A percentile compares a stretch with the other conserved stretches of the same genome.
phyloP scores from a whole-genome alignment of 257 asterid species.

The Paulownia fortunei region DNA sequence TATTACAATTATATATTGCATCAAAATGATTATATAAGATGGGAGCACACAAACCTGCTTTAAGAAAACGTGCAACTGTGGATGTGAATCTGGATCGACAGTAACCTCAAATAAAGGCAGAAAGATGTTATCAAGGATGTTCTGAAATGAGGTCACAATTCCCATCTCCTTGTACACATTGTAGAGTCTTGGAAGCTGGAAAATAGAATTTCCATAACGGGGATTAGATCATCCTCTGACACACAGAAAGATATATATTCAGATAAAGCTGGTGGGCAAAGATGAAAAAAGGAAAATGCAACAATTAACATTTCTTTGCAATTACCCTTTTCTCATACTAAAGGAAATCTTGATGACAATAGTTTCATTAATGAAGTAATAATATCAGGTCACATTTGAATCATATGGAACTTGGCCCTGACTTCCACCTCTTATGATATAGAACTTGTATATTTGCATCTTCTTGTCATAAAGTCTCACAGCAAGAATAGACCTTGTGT shows the following conservation, averaged over 20 bases:
- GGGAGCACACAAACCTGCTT: conserved; percentile 59
- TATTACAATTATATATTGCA: too few species aligned
- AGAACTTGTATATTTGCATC: too few species aligned
- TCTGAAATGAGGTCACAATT: conserved; percentile 78
- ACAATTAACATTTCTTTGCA: neutral
- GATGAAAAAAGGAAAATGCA: neutral
- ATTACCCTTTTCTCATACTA: neutral
- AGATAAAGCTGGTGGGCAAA: neutral
- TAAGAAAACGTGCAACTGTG: conserved; percentile 71
- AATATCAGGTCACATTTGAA: neutral
- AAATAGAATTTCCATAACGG: conserved; percentile 25
- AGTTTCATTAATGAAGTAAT: neutral
- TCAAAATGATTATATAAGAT: neutral
- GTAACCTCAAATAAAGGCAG: conserved; percentile 79
- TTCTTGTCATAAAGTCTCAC: too few species aligned
- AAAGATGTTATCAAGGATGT: conserved; percentile 77
- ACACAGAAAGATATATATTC: neutral
- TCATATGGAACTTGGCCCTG: too few species aligned
- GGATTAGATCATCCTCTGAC: conserved; percentile 18
- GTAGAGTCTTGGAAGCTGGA: conserved; percentile 81
- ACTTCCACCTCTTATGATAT: too few species aligned
- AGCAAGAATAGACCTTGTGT: too few species aligned
- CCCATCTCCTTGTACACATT: conserved; percentile 84
- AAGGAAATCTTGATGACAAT: neutral
- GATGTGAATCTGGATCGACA: conserved; percentile 83